Evolutionary conservation across 331 rosid species (phyloP).

Genomic region (Saraca asoca): DNA sequence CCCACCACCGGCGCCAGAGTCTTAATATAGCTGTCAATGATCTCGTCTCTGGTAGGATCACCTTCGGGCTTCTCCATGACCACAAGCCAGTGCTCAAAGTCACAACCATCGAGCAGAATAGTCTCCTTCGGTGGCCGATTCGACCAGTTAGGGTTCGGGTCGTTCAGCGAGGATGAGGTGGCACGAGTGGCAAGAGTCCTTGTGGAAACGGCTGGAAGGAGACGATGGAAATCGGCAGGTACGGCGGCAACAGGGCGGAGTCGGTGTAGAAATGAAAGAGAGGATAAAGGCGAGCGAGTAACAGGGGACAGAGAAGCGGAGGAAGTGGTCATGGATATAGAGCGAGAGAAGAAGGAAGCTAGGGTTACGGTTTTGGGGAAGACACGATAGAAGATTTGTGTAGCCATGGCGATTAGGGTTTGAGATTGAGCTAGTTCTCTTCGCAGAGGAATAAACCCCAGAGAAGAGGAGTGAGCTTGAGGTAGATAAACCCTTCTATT

Average conservation of each 20-base stretch:
- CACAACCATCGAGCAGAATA: slow-evolving; percentile 89
- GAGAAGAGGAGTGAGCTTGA: background rate
- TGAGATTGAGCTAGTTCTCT: background rate
- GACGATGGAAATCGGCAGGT: slow-evolving; percentile 14
- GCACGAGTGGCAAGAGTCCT: slow-evolving; percentile 73
- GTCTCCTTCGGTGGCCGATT: slow-evolving; percentile 97
- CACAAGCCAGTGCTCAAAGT: slow-evolving; percentile 95
- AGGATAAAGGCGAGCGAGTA: slow-evolving; percentile 34
- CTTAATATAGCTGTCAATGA: slow-evolving; percentile 75
- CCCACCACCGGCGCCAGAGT: slow-evolving; percentile 69
- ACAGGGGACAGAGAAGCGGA: slow-evolving; percentile 32
- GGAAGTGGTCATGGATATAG: slow-evolving; percentile 37
- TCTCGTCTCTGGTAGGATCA: slow-evolving; percentile 69
- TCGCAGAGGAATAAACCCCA: slow-evolving; percentile 47
- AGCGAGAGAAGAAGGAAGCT: slow-evolving; percentile 54
- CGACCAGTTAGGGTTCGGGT: slow-evolving; percentile 92
- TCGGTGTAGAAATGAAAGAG: slow-evolving; percentile 56
- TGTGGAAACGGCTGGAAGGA: slow-evolving; percentile 29
- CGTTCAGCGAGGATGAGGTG: slow-evolving; percentile 81
- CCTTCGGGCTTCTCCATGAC: slow-evolving; percentile 87
- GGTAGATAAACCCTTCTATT: no score
- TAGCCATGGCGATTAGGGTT: slow-evolving; percentile 56
- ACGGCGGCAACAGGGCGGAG: slow-evolving; percentile 63
- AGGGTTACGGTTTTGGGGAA: slow-evolving; percentile 61
- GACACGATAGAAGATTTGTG: slow-evolving; percentile 55